Evolutionary conservation across 768 basidiomycete species (phyloP).

Genomic region (Tylopilus vinaceipallidus): DNA sequence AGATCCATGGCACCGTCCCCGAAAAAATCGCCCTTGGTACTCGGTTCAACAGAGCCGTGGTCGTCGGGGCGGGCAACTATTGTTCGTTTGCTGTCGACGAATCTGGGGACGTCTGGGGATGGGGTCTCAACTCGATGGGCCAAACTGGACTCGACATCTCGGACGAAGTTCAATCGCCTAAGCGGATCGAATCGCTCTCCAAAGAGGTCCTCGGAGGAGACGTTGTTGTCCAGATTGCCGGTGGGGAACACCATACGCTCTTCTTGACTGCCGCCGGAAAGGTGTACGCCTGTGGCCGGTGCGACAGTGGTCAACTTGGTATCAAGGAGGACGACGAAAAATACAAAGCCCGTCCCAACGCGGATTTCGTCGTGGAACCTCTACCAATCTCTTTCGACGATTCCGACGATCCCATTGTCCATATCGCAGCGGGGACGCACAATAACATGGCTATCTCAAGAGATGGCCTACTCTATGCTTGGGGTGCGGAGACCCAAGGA

Average conservation of each 20-base stretch:
- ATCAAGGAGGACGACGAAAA: slow-evolving; percentile 65
- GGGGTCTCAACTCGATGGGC: slow-evolving; percentile 94
- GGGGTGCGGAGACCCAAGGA: slow-evolving; percentile 78
- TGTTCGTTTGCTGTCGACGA: slow-evolving; percentile 91
- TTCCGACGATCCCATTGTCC: slow-evolving; percentile 57
- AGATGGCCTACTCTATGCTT: slow-evolving; percentile 67
- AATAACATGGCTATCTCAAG: slow-evolving; percentile 70
- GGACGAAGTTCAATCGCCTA: slow-evolving; percentile 60
- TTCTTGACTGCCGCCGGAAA: slow-evolving; percentile 84
- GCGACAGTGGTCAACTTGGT: slow-evolving; percentile 83
- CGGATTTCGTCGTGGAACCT: slow-evolving; percentile 66
- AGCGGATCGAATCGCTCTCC: slow-evolving; percentile 61
- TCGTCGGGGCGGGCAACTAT: slow-evolving; percentile 77
- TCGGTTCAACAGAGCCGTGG: slow-evolving; percentile 61
- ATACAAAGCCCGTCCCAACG: slow-evolving; percentile 49
- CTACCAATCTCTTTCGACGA: slow-evolving; percentile 65
- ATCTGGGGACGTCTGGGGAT: slow-evolving; percentile 82
- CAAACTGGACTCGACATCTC: slow-evolving; percentile 63
- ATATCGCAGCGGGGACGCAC: slow-evolving; percentile 67
- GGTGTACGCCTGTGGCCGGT: slow-evolving; percentile 85
- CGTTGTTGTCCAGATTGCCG: slow-evolving; percentile 67
- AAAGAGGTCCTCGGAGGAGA: slow-evolving; percentile 59
- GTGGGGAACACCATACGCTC: slow-evolving; percentile 86
- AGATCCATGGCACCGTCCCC: slow-evolving; percentile 86
- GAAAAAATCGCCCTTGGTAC: slow-evolving; percentile 78